Evolutionary conservation across 352 stramenopile species (phyloP).

Genomic region (Phytophthora ramorum): DNA sequence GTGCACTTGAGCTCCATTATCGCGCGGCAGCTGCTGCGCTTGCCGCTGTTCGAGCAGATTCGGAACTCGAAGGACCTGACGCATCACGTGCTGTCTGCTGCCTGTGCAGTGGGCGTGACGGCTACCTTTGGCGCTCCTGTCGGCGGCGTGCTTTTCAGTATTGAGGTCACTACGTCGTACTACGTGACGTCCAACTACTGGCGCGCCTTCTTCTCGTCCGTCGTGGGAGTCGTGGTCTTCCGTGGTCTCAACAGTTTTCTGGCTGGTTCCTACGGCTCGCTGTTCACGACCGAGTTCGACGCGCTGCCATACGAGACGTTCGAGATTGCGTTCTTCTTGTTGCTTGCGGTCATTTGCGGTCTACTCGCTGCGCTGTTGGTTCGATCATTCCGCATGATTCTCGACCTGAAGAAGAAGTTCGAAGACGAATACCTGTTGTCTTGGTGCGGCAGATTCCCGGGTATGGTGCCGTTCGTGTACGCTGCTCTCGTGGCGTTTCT

Average conservation of each 20-base stretch:
- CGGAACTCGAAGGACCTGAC: conserved; percentile 62
- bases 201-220: conserved; percentile 90
- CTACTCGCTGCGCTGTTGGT: conserved; percentile 87
- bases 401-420: conserved; percentile 48
- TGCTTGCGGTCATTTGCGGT: conserved; percentile 86
- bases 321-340: conserved; percentile 79
- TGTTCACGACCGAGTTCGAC: conserved; percentile 86
- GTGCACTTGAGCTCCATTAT: conserved; percentile 83
- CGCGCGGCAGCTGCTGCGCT: conserved; percentile 61
- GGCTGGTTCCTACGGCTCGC: conserved; percentile 61
- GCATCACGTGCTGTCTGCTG: conserved; percentile 72
- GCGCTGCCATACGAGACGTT: conserved; percentile 76
- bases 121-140: conserved; percentile 80
- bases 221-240: conserved; percentile 88
- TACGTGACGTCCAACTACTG: conserved; percentile 92
- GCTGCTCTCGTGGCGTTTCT: conserved; percentile 68
- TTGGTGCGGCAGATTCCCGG: conserved; percentile 31
- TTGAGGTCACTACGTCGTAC: conserved; percentile 87
- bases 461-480: conserved; percentile 66
- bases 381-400: conserved; percentile 59
- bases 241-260: conserved; percentile 73
- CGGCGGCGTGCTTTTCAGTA: conserved; percentile 80
- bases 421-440: conserved; percentile 38
- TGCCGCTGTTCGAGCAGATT: conserved; percentile 73
- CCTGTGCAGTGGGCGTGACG: conserved; percentile 80